These are phyloP conservation scores for Prunus mongolica DNA, from an alignment of 306 rosid species.

Conservation along the genomic window DNA sequence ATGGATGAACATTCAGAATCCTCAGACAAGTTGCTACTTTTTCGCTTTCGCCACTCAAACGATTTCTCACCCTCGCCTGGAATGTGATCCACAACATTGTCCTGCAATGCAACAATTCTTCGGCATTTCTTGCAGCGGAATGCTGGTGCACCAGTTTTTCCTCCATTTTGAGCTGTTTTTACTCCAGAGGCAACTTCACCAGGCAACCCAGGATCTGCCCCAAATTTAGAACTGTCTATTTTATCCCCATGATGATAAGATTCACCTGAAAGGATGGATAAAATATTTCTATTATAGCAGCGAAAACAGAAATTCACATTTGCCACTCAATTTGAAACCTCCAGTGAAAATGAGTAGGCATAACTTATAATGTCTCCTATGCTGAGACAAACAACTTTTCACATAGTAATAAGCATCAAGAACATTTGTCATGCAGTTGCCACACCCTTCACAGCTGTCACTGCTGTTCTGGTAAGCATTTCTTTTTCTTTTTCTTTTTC, in stretches of 20 bases:
- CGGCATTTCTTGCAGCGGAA: slow-evolving; percentile 92
- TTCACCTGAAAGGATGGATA: slow-evolving; percentile 51
- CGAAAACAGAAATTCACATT: not conserved
- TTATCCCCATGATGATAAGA: slow-evolving; percentile 60
- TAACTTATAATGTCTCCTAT: not conserved
- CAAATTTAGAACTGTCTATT: slow-evolving; percentile 73
- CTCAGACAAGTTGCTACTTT: slow-evolving; percentile 59
- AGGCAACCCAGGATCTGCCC: slow-evolving; percentile 85
- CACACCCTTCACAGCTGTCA: not conserved
- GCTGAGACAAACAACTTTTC: not conserved
- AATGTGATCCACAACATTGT: slow-evolving; percentile 68
- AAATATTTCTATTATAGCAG: not conserved
- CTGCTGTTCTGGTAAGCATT: not conserved
- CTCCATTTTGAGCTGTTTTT: slow-evolving; percentile 43
- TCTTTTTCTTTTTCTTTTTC: not conserved
- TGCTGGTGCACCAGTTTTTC: slow-evolving; percentile 36
- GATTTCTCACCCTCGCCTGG: slow-evolving; percentile 92
- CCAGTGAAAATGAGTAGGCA: not conserved
- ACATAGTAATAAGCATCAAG: not conserved
- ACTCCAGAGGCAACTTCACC: slow-evolving; percentile 42
- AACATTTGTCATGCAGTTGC: not conserved
- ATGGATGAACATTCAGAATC: slow-evolving; percentile 85
- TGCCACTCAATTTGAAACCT: not conserved
- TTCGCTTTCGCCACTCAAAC: slow-evolving; percentile 63
- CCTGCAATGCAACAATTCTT: slow-evolving; percentile 74